Conservation (phyloP, 805 yeast species). For the Starmerella apis region DNA sequence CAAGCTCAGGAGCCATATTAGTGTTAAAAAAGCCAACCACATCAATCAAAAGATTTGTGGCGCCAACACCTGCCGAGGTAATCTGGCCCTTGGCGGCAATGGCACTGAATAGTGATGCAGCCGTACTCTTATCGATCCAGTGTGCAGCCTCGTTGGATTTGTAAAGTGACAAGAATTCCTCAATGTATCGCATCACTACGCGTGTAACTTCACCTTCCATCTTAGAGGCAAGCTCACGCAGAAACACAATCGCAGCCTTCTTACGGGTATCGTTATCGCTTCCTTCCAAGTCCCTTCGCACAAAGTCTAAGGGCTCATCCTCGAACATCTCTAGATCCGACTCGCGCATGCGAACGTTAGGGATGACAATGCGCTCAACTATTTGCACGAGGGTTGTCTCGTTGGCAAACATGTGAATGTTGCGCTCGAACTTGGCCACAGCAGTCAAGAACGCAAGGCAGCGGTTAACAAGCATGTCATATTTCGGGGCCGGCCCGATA, state of each 20-base stretch:
- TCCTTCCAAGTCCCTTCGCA: conserved; percentile 89
- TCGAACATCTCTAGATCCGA: conserved; percentile 88
- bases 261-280: conserved; percentile 88
- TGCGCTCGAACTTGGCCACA: conserved; percentile 60
- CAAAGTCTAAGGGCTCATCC: conserved; percentile 91
- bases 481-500: conserved; percentile 60
- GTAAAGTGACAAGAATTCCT: conserved; percentile 50
- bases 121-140: conserved; percentile 84
- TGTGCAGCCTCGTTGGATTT: conserved; percentile 37
- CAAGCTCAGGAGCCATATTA: conserved; percentile 72
- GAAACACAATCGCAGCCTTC: conserved; percentile 83
- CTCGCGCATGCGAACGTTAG: conserved; percentile 76
- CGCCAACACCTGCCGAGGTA: conserved; percentile 77
- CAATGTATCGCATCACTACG: conserved; percentile 62
- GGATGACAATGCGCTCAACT: conserved; percentile 72
- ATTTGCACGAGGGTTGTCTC: conserved; percentile 61
- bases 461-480: conserved; percentile 73
- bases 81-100: conserved; percentile 84
- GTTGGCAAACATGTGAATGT: conserved; percentile 49
- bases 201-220: conserved; percentile 65
- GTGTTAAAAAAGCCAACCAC: conserved; percentile 74
- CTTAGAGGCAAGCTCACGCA: conserved; percentile 72
- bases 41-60: conserved; percentile 75
- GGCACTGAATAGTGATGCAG: conserved; percentile 74
- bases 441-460: conserved; percentile 74